Base-by-base conservation (phyloP, 2,329 filamentous ascomycete species). In the Sclerotinia minor region DNA sequence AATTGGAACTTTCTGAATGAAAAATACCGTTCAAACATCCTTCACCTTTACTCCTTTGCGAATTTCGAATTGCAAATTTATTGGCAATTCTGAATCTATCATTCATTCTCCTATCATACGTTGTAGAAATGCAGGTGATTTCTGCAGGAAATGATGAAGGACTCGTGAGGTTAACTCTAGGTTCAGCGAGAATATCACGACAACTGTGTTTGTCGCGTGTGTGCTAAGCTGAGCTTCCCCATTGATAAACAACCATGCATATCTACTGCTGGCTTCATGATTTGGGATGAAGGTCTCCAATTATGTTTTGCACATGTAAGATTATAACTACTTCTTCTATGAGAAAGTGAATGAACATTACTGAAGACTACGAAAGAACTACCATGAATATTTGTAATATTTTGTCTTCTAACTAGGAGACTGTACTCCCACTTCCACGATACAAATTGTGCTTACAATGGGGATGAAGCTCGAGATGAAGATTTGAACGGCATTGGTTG, bases 401-500 rank as follows among this genome's bases (percentile, higher is more conserved):
- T n/a, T 11, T n/a, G 1, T 21, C 24, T 1, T n/a, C 35, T 26
- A 6, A 24, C 44, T 15, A 41, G 50, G n/a, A 61, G 38, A 15
- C 44, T 44, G 29, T 50, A 49, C 8, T 49, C 58, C n/a, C 6
- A 7, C 24, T 61, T 47, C 9, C 41, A 61, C 49, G 54, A 15
- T 71, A 67, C 8, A 7, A 35, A 7, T 54, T 72, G 70, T 50
- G 70, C 72, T 3, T 69, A 72, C 41, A 68, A 69, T 52, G 70
- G 72, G 49, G n/a, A 67, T 74, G 68, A 70, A 72, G 45, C 32
- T 71, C 15, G 70, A 69, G 17, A 68, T 72, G 72, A 70, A 57
- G 66, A 49, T 63, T 58, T 58, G 45, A 59, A 3, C 26, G 50
- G 15, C 50, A 64, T 59, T 35, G 44, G 7, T 41, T 59, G 24